A percentile compares a stretch with the other conserved stretches of the same genome.
Evolutionary conservation across 257 asterid genomes (phyloP).

Genomic region (Jacaranda mimosifolia): DNA sequence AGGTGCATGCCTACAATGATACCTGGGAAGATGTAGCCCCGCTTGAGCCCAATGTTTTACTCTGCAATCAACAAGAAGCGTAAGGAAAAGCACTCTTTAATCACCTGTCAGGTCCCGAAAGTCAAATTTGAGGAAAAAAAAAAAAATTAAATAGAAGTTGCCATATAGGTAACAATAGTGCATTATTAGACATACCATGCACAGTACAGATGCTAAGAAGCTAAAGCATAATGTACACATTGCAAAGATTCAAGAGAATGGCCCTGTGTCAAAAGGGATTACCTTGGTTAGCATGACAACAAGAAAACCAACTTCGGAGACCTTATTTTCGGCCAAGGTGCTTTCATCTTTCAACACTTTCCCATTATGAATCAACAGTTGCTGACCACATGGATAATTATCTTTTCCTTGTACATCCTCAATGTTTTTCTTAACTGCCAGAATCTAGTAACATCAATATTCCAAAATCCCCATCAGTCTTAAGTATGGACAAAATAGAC

Average conservation of each 20-base stretch:
- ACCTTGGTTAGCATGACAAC: slow-evolving; percentile 95
- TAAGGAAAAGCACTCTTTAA: slow-evolving; percentile 19
- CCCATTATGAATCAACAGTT: slow-evolving; percentile 80
- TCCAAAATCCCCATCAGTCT: not conserved
- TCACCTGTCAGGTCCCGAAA: not conserved
- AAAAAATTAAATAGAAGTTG: not conserved
- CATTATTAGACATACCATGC: not conserved
- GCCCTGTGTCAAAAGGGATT: slow-evolving; percentile 14
- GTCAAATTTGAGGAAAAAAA: not conserved
- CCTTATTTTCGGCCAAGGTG: slow-evolving; percentile 72
- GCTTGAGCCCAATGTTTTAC: slow-evolving; percentile 58
- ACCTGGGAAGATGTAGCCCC: slow-evolving; percentile 73
- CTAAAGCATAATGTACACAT: not conserved
- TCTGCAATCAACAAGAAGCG: slow-evolving; percentile 46
- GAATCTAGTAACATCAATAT: slow-evolving; percentile 53
- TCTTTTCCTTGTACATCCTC: slow-evolving; percentile 84
- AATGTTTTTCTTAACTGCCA: slow-evolving; percentile 81
- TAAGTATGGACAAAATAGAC: too few relatives aligned
- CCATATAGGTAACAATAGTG: not conserved
- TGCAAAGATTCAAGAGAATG: not conserved
- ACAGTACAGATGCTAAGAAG: not conserved
- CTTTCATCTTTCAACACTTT: slow-evolving; percentile 83
- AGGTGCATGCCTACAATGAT: slow-evolving; percentile 16
- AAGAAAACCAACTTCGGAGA: slow-evolving; percentile 83
- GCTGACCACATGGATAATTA: slow-evolving; percentile 87